Evolutionary conservation across 768 basidiomycete genomes (phyloP), one percentile per base, ranked within the genome.

Genomic region (Gloeopeniophorella convolvens): DNA sequence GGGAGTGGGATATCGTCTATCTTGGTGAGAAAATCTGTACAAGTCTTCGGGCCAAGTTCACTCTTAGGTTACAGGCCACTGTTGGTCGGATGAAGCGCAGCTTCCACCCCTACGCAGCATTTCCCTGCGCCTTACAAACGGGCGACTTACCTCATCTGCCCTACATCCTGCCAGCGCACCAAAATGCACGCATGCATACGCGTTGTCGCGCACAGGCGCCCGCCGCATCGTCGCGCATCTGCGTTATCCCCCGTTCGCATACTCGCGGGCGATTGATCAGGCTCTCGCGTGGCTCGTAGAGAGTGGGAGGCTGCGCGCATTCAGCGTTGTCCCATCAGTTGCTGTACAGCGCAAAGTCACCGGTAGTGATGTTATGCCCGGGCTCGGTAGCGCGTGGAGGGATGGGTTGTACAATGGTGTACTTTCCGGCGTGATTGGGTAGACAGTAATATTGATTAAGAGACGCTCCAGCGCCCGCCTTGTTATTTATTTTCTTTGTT

Each of bases 231-330:
- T 82, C 1, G 69, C 71, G 12, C 74, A 84, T 58, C 70, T 88
- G 20, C 75, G 71, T 0, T 69, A 83, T 54, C 72, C 82, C 1
- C 75, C 74, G 0, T 89, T 89, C 60, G 85, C 87, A 0, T 88
- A 85, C 59, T 86, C 85, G 13, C 78, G 87, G 7, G 81, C 85
- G 0, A 73, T 89, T 45, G 88, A 89, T 59, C 83, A 85, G 55
- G 86, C 84, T 2, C 67, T 82, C 15, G 71, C 79, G 4, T 85
- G 83, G 83, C 72, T 89, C 12, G 67, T 87, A 10, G 65, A 72
- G 56, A 79, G 70, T 48, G 71, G 72, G 7, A 69, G 78, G 36
- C 56, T 89, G 36, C 75, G 71, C 45, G 72, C 76, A 35, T 89
- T 74, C 57, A 84, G 82, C 0, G 62, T 88, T 15, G 79, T 85